These are phyloP conservation scores for Pseudocercospora eumusae DNA, from an alignment of 2,329 filamentous ascomycete genomes.

Conservation along the genomic window DNA sequence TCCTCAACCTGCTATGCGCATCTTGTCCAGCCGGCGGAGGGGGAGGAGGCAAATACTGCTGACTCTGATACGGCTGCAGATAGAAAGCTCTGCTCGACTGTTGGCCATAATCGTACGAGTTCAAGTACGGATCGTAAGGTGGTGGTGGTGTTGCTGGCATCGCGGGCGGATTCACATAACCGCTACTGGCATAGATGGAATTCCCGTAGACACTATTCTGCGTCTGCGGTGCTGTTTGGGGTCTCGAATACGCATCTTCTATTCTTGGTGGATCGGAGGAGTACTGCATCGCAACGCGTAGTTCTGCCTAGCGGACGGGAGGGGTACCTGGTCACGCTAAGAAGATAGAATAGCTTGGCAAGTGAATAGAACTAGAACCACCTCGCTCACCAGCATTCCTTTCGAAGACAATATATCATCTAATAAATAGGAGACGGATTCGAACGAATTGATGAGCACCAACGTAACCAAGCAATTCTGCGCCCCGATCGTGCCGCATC, in stretches of 20 bases:
- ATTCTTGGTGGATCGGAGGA: background rate
- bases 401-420: background rate
- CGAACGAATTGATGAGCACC: background rate
- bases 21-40: constrained; percentile 5
- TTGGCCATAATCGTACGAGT: constrained; percentile 14
- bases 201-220: constrained; percentile 4
- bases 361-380: too few relatives aligned
- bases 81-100: constrained; percentile 18
- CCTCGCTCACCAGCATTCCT: background rate
- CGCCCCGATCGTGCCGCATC: constrained; percentile 13
- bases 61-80: constrained; percentile 19
- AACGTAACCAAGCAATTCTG: constrained; percentile 11
- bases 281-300: constrained; percentile 16
- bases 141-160: constrained; percentile 22
- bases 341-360: constrained; percentile 6
- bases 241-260: background rate
- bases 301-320: constrained; percentile 11
- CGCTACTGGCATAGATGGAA: constrained; percentile 14
- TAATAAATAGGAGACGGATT: background rate
- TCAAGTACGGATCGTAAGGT: constrained; percentile 22
- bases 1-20: constrained; percentile 12
- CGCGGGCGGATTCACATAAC: constrained; percentile 1
- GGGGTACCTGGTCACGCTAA: constrained; percentile 7
- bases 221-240: constrained; percentile 4
- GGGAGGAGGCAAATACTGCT: constrained; percentile 16